phyloP scores from a whole-genome alignment of 1,139 yeast genomes.

The Geotrichum aggregatum region DNA sequence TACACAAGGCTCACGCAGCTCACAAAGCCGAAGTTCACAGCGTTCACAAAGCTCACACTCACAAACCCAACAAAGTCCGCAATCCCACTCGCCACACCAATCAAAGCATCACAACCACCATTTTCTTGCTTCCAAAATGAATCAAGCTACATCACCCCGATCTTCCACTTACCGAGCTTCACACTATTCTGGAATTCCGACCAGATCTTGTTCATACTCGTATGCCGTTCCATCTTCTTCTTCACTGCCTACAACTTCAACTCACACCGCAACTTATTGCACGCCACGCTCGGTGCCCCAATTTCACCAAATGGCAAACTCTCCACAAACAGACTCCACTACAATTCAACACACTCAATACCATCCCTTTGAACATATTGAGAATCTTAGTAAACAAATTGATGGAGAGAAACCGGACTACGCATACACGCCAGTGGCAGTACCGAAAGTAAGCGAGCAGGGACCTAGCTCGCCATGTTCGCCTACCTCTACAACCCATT shows the following conservation, averaged over 20 bases:
- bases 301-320: no score
- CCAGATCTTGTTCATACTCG: not conserved
- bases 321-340: no score
- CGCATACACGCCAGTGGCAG: not conserved
- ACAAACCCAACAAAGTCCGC: not conserved
- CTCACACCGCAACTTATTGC: no score
- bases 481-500: slow-evolving; percentile 20
- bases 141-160: not conserved
- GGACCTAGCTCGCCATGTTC: slow-evolving; percentile 17
- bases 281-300: no score
- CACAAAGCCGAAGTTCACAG: no score
- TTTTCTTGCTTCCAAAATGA: not conserved
- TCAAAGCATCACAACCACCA: not conserved
- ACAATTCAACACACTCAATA: no score
- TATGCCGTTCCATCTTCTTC: not conserved
- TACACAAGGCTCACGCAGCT: no score
- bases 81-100: not conserved
- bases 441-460: not conserved
- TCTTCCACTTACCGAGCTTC: not conserved
- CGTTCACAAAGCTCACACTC: no score
- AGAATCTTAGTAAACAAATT: no score
- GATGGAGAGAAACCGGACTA: not conserved
- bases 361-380: no score
- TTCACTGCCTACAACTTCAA: not conserved
- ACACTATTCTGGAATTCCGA: not conserved